phyloP scores from a whole-genome alignment of 2,329 filamentous ascomycete genomes.

The Aphanocladium album region DNA sequence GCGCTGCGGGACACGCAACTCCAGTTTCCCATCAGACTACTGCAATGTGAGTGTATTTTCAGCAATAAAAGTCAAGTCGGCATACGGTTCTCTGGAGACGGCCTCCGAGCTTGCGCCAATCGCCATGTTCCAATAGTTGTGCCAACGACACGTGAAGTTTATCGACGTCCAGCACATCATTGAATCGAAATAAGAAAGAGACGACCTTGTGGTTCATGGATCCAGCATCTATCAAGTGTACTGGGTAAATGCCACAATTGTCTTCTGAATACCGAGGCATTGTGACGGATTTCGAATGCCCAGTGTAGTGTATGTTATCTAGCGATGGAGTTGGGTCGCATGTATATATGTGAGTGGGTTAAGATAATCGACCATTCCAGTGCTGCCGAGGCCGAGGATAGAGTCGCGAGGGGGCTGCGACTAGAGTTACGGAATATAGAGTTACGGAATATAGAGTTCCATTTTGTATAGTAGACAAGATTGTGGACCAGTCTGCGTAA shows the following conservation, averaged over 20 bases:
- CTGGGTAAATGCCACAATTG: slow-evolving; percentile 24
- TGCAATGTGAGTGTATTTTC: neutral
- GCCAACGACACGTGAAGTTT: slow-evolving; percentile 32
- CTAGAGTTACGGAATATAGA: no score
- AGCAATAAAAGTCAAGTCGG: neutral
- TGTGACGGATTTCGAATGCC: no score
- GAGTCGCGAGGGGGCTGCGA: no score
- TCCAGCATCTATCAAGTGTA: slow-evolving; percentile 29
- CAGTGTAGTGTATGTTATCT: no score
- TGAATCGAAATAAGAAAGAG: slow-evolving; percentile 35
- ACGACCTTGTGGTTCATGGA: slow-evolving; percentile 23
- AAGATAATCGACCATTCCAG: no score
- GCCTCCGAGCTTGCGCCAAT: slow-evolving; percentile 44
- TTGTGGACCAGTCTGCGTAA: no score
- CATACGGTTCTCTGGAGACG: slow-evolving; percentile 25
- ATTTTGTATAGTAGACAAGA: no score
- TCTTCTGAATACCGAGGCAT: neutral
- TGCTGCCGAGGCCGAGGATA: no score
- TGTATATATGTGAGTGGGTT: no score
- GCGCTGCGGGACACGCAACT: neutral
- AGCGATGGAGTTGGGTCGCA: no score
- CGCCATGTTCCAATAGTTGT: slow-evolving; percentile 34
- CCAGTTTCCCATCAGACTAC: neutral
- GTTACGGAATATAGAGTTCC: no score
- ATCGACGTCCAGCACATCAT: slow-evolving; percentile 40